phyloP scores from a whole-genome alignment of 2,329 filamentous ascomycete species.

The Monosporascus sp. region DNA sequence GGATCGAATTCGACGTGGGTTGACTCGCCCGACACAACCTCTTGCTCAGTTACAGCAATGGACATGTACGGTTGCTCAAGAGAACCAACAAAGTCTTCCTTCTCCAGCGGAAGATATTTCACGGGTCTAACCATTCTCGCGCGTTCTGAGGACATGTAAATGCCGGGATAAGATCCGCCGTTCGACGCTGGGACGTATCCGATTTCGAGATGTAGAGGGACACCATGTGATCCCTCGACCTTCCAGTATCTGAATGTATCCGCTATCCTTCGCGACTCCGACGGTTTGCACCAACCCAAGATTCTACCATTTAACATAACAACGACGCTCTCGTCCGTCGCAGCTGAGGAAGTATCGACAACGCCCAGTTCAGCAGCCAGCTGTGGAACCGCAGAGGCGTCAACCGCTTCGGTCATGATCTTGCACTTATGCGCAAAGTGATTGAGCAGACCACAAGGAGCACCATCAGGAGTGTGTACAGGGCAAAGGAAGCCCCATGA shows the following conservation, averaged over 20 bases:
- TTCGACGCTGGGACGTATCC: constrained; percentile 84
- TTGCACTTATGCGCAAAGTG: constrained; percentile 94
- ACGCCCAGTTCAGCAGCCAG: constrained; percentile 77
- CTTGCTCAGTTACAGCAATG: constrained; percentile 83
- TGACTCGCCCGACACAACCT: constrained; percentile 81
- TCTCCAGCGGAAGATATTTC: constrained; percentile 83
- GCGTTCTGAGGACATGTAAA: constrained; percentile 86
- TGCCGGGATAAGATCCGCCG: constrained; percentile 90
- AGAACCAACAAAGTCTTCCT: constrained; percentile 82
- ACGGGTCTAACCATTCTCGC: constrained; percentile 87
- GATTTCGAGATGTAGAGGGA: constrained; percentile 83
- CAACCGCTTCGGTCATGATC: constrained; percentile 70
- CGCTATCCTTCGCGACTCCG: constrained; percentile 73
- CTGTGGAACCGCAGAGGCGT: constrained; percentile 69
- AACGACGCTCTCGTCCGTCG: constrained; percentile 76
- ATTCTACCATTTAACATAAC: constrained; percentile 89
- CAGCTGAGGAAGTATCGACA: constrained; percentile 68
- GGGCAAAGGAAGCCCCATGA: constrained; percentile 98
- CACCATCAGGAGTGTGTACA: constrained; percentile 94
- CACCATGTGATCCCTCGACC: constrained; percentile 74
- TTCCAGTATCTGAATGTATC: constrained; percentile 94
- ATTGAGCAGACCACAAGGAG: constrained; percentile 89
- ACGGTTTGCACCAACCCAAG: constrained; percentile 83
- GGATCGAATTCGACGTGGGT: constrained; percentile 93
- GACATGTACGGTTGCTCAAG: constrained; percentile 98